Conservation (phyloP, 192 early-diverging fungal species). For the Backusella westeae region DNA sequence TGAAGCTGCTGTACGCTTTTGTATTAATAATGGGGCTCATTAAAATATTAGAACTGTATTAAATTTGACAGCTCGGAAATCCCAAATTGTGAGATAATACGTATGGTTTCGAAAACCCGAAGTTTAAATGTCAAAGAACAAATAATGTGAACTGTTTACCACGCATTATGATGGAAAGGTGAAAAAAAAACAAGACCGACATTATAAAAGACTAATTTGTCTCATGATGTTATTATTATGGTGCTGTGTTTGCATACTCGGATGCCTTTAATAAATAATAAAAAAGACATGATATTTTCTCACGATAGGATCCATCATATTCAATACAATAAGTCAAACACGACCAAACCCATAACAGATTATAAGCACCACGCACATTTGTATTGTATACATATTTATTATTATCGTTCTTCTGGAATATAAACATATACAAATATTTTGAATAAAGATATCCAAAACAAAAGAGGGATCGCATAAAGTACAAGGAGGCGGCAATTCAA, state of each 20-base stretch:
- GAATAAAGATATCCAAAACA: neutral
- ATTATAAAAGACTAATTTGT: neutral
- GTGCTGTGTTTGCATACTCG: neutral
- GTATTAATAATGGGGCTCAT: too few species aligned
- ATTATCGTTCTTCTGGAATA: neutral
- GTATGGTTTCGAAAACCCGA: too few species aligned
- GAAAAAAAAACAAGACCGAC: neutral
- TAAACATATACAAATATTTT: neutral
- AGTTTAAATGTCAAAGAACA: too few species aligned
- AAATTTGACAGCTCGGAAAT: too few species aligned
- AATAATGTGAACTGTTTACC: too few species aligned
- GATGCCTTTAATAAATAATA: neutral
- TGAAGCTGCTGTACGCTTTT: too few species aligned
- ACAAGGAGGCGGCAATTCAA: neutral
- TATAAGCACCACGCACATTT: neutral
- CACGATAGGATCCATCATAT: neutral
- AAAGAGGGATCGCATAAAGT: neutral
- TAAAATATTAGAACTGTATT: too few species aligned
- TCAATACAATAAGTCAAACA: neutral
- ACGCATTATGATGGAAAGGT: too few species aligned
- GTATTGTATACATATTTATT: neutral
- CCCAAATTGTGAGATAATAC: too few species aligned
- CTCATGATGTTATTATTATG: neutral
- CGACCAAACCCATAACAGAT: neutral
- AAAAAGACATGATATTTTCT: neutral